Evolutionary conservation across 371 early-diverging fungal genomes (phyloP).

Genomic region (Rhizopus microsporus): DNA sequence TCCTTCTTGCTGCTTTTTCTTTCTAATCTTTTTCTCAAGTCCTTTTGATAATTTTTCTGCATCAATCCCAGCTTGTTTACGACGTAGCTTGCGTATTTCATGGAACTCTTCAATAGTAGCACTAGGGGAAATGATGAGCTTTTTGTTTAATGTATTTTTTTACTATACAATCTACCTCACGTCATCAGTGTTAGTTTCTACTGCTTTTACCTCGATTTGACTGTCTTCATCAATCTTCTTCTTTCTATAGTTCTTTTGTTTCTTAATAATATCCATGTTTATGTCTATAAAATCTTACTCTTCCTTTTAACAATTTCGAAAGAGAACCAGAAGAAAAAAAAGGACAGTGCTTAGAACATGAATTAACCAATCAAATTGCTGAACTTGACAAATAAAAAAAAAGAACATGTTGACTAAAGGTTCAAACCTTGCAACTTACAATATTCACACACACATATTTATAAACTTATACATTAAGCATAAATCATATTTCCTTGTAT

Average conservation of each 20-base stretch:
- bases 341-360: too few species aligned
- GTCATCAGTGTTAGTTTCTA: not conserved
- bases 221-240: conserved; percentile 30
- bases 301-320: not conserved
- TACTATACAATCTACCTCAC: too few species aligned
- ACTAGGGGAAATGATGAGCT: conserved; percentile 12
- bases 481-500: too few species aligned
- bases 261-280: conserved; percentile 31
- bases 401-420: too few species aligned
- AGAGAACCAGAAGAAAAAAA: too few species aligned
- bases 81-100: conserved; percentile 65
- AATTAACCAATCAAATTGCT: too few species aligned
- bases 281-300: conserved; percentile 15
- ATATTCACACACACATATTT: too few species aligned
- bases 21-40: conserved; percentile 53
- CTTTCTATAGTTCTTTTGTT: conserved; percentile 42
- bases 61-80: conserved; percentile 63
- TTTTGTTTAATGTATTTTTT: too few species aligned
- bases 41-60: conserved; percentile 59
- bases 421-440: too few species aligned
- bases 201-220: conserved; percentile 20
- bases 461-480: too few species aligned
- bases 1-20: conserved; percentile 39
- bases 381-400: too few species aligned
- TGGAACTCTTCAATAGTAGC: conserved; percentile 60